Percentiles rank a stretch among this genome's conserved stretches.
These are phyloP conservation scores for Boletus reticulatus DNA, from an alignment of 768 basidiomycete species.

Conservation along the genomic window DNA sequence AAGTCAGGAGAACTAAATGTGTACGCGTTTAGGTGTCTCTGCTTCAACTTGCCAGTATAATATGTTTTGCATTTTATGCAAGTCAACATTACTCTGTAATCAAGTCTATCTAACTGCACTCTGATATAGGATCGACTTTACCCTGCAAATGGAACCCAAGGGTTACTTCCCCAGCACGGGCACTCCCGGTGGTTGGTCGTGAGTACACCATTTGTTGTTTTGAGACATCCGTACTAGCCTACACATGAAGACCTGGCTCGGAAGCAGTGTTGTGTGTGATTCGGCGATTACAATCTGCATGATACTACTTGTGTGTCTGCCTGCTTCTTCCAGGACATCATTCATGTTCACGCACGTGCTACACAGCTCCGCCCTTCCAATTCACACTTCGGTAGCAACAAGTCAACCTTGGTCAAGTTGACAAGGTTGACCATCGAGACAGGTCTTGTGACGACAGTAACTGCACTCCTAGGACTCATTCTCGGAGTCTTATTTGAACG, in stretches of 20 bases:
- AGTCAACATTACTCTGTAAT: not conserved
- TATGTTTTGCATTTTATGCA: not conserved
- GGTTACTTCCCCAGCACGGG: not conserved
- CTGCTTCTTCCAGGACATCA: not conserved
- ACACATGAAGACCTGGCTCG: slow-evolving; percentile 19
- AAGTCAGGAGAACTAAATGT: not conserved
- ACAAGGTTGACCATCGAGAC: slow-evolving; percentile 24
- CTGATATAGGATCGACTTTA: not conserved
- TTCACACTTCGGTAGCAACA: slow-evolving; percentile 1
- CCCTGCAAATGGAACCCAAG: not conserved
- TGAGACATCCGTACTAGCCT: not conserved
- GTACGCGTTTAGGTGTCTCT: slow-evolving; percentile 16
- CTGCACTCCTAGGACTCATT: slow-evolving; percentile 16
- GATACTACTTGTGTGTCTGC: slow-evolving; percentile 8
- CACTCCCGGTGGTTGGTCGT: slow-evolving; percentile 9
- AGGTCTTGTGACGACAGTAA: slow-evolving; percentile 18
- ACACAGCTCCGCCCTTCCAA: slow-evolving; percentile 15
- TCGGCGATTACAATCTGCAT: slow-evolving; percentile 21
- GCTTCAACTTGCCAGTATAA: slow-evolving; percentile 20
- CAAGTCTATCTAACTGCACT: not conserved
- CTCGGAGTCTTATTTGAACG: slow-evolving; percentile 4
- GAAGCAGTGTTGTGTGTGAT: slow-evolving; percentile 17
- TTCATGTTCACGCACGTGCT: not conserved
- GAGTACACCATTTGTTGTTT: not conserved
- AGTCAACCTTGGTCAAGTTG: slow-evolving; percentile 3